Conservation (phyloP, 306 rosid species). For the Acmispon strigosus region DNA sequence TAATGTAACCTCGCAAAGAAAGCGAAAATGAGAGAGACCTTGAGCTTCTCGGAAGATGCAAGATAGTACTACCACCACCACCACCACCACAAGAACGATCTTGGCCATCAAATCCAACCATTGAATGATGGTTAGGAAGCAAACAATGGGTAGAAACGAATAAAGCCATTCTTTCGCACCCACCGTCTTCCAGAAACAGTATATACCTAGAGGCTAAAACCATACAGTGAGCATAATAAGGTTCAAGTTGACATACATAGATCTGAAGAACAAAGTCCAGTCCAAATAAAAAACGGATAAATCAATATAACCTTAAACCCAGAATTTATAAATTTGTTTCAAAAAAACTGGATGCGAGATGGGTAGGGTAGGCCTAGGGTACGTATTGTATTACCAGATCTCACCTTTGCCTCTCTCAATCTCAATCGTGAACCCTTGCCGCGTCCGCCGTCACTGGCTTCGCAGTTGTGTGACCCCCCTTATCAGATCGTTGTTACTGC, state of each 20-base stretch:
- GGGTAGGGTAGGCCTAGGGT: too few species aligned
- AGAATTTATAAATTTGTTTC: too few species aligned
- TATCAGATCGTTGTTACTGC: too few species aligned
- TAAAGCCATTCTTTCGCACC: conserved; percentile 30
- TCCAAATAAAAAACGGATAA: background rate
- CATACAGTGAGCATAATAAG: background rate
- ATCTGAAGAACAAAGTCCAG: background rate
- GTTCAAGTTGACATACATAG: background rate
- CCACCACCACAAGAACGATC: background rate
- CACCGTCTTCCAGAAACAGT: background rate
- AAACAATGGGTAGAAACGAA: conserved; percentile 26
- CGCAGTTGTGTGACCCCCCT: too few species aligned
- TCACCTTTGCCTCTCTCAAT: too few species aligned
- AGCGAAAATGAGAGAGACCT: conserved; percentile 13
- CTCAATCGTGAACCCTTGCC: too few species aligned
- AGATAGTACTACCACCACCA: background rate
- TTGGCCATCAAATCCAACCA: conserved; percentile 18
- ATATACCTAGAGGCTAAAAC: background rate
- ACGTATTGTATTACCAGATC: too few species aligned
- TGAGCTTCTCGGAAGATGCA: conserved; percentile 11
- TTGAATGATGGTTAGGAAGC: conserved; percentile 21
- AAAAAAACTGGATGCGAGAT: too few species aligned
- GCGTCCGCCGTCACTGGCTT: too few species aligned
- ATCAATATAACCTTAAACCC: background rate
- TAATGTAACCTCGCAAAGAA: conserved; percentile 25